Percentiles rank a stretch among this genome's conserved stretches.
These are phyloP conservation scores for Mycena polygramma DNA, from an alignment of 768 basidiomycete genomes.

Conservation along the genomic window DNA sequence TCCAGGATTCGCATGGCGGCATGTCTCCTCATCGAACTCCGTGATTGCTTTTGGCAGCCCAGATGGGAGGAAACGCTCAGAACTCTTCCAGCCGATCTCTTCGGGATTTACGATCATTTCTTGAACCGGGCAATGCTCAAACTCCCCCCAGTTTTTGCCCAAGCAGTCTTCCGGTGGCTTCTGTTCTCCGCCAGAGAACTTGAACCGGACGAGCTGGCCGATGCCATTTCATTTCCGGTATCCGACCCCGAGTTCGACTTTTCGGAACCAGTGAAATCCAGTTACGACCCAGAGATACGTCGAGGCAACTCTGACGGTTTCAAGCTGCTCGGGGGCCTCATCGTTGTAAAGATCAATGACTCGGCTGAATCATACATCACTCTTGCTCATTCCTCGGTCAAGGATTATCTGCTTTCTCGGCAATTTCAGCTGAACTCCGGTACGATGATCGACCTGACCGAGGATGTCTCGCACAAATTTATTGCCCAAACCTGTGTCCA, in stretches of 20 bases:
- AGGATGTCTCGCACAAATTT: constrained; percentile 1
- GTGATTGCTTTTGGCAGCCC: background rate
- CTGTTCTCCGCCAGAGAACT: background rate
- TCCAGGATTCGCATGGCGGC: constrained; percentile 3
- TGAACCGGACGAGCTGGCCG: background rate
- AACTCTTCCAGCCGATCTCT: background rate
- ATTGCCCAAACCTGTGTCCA: constrained; percentile 1
- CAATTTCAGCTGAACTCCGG: background rate
- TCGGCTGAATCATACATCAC: background rate
- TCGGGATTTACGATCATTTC: background rate
- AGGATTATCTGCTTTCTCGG: background rate
- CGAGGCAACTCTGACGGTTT: background rate
- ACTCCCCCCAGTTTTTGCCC: background rate
- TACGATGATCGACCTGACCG: background rate
- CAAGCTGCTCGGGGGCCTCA: background rate
- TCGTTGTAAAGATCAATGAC: background rate
- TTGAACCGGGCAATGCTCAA: background rate
- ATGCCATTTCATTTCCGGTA: background rate
- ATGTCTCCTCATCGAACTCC: constrained; percentile 1
- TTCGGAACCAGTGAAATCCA: background rate
- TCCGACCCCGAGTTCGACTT: background rate
- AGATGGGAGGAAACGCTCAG: background rate
- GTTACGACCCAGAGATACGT: background rate
- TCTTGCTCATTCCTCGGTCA: no score
- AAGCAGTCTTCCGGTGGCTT: constrained; percentile 4